Conservation (phyloP, 495 filamentous ascomycete species). For the Glonium stellatum region DNA sequence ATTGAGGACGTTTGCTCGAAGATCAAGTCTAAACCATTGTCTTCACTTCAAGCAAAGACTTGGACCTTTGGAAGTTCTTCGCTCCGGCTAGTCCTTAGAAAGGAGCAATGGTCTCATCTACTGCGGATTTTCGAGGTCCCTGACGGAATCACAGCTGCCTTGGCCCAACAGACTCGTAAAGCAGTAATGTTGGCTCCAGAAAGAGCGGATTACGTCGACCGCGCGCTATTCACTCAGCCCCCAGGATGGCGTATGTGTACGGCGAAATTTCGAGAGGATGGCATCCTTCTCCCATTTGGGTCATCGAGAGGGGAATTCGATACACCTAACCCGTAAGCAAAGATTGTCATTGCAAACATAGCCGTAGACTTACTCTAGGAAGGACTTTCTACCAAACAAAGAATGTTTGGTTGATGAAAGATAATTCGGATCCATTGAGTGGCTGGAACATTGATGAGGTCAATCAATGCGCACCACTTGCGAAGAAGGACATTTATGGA, state of each 20-base stretch:
- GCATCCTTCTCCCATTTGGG: conserved; percentile 31
- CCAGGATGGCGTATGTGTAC: conserved; percentile 18
- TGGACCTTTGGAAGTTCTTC: conserved; percentile 15
- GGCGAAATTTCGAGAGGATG: conserved; percentile 24
- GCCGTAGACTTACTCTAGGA: neutral
- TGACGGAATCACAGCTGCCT: conserved; percentile 4
- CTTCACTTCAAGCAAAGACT: conserved; percentile 17
- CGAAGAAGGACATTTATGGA: conserved; percentile 32
- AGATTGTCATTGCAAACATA: neutral
- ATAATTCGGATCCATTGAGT: conserved; percentile 26
- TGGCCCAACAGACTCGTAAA: conserved; percentile 15
- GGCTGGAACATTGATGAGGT: conserved; percentile 28
- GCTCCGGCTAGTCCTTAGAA: conserved; percentile 18
- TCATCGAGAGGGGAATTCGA: conserved; percentile 17
- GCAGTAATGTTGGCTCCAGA: conserved; percentile 9
- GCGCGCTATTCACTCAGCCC: conserved; percentile 7
- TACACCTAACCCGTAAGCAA: conserved; percentile 32
- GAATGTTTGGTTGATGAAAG: conserved; percentile 27
- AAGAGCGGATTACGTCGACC: conserved; percentile 23
- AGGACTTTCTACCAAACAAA: conserved; percentile 24
- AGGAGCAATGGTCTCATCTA: conserved; percentile 23
- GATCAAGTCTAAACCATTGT: conserved; percentile 18
- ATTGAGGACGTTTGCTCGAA: conserved; percentile 32
- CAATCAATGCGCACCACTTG: neutral
- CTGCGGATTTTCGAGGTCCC: conserved; percentile 16